A percentile compares a stretch with the other conserved stretches of the same genome.
These are phyloP conservation scores for Phaeomoniella chlamydospora DNA, from an alignment of 2,329 filamentous ascomycete genomes.

Conservation along the genomic window DNA sequence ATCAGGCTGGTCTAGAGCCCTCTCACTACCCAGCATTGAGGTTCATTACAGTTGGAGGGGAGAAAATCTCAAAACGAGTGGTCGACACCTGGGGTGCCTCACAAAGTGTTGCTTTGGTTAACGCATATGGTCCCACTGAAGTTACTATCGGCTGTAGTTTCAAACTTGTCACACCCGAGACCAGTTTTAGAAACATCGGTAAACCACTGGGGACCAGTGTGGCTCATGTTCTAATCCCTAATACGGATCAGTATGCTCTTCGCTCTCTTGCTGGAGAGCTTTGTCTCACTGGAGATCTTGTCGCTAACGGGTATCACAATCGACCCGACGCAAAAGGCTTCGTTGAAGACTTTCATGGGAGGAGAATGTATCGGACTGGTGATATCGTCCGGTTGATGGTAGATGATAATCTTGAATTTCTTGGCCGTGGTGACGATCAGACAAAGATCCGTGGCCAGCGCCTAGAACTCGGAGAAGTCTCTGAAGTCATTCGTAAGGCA, in stretches of 20 bases:
- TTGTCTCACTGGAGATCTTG: slow-evolving; percentile 55
- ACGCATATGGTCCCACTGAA: slow-evolving; percentile 21
- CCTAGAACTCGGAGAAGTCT: slow-evolving; percentile 14
- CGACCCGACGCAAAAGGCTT: slow-evolving; percentile 64
- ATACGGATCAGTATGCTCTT: slow-evolving; percentile 44
- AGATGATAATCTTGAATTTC: slow-evolving; percentile 49
- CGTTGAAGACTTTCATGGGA: slow-evolving; percentile 48
- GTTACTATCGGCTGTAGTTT: slow-evolving; percentile 18
- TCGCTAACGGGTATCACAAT: slow-evolving; percentile 67
- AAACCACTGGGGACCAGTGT: slow-evolving; percentile 52
- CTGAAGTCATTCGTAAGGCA: slow-evolving; percentile 1
- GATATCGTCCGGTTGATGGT: slow-evolving; percentile 54
- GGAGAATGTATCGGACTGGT: slow-evolving; percentile 62
- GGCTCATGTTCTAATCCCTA: slow-evolving; percentile 59
- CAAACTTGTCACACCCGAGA: slow-evolving; percentile 22
- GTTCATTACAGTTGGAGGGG: not conserved
- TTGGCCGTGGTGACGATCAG: slow-evolving; percentile 14
- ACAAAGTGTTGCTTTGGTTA: slow-evolving; percentile 8
- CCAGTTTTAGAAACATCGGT: slow-evolving; percentile 35
- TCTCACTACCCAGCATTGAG: not conserved
- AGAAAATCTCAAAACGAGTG: not conserved
- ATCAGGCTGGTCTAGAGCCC: not conserved
- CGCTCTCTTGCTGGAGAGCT: slow-evolving; percentile 55
- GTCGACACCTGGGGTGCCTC: not conserved
- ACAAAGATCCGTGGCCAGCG: slow-evolving; percentile 15